Evolutionary conservation across 2,329 filamentous ascomycete species (phyloP), one percentile per base, ranked within the genome.

Genomic region (Allantophomopsis cytisporea): DNA sequence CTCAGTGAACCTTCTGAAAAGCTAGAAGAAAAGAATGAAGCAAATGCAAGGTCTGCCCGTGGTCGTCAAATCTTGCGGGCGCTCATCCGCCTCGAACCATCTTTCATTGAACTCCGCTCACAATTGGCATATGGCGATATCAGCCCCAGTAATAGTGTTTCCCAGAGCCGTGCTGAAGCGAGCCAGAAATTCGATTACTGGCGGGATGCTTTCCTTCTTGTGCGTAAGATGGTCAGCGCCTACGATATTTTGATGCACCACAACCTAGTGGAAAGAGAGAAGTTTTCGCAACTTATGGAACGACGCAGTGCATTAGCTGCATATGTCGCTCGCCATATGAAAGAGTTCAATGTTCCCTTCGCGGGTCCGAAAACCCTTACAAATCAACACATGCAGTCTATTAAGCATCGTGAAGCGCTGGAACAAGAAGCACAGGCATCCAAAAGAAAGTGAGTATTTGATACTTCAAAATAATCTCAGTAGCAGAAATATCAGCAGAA

Each of bases 31-130:
- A 18, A 15, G 23, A 14, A n/a, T 37, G 14, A 11, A 36, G 21
- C 17, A 42, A 23, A 28, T 41, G 62, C 62, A 33, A 63, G 64
- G 49, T 52, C 51, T 6, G 61, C 57, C 0, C 69, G 69, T 48
- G 72, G 68, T 41, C 49, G 56, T 18, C 72, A 75, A 47, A 62
- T 79, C 33, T 51, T 60, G 20, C 49, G 53, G 4, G 73, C 73
- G 13, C 57, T 79, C 15, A 56, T 64, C 13, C 61, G 61, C 14
- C 56, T 78, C 21, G 36, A 46, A 7, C 50, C 53, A 2, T 44
- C 44, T 3, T 48, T 50, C 37, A 20, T 51, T 7, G 53, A 55
- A 21, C 38, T 55, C 15, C 53, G 52, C 41, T 40, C 50, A 10
- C 28, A 46, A 8, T 37, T 53, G 10, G 43, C 43, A 7, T 53